Percentiles rank a stretch among this genome's conserved stretches.
phyloP scores from a whole-genome alignment of 768 basidiomycete genomes.

The Galerina sulciceps region DNA sequence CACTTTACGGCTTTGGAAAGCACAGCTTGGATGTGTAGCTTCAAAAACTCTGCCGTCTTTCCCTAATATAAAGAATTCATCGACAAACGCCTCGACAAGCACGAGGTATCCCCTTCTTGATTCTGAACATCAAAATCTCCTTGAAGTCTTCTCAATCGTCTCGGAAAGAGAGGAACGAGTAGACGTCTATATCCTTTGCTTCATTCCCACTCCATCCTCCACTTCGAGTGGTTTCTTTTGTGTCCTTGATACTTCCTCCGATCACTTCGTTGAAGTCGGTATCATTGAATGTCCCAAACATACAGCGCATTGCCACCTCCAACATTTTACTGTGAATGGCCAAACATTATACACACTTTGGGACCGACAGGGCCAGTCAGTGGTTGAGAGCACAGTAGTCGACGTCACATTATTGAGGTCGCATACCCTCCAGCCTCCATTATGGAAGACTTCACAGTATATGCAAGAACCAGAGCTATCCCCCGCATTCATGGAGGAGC shows the following conservation, averaged over 20 bases:
- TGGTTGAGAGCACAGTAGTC: conserved; percentile 62
- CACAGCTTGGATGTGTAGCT: conserved; percentile 73
- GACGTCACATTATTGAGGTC: conserved; percentile 39
- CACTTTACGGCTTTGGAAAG: conserved; percentile 84
- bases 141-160: conserved; percentile 62
- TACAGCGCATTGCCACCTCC: conserved; percentile 72
- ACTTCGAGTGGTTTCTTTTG: conserved; percentile 83
- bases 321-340: conserved; percentile 71
- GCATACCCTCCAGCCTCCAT: conserved; percentile 30
- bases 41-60: conserved; percentile 49
- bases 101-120: conserved; percentile 53
- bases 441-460: conserved; percentile 63
- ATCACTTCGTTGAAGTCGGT: conserved; percentile 62
- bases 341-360: conserved; percentile 71
- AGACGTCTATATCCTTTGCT: conserved; percentile 64
- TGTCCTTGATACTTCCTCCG: conserved; percentile 57
- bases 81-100: conserved; percentile 16
- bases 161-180: conserved; percentile 46
- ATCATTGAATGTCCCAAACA: conserved; percentile 61
- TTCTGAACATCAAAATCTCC: conserved; percentile 61
- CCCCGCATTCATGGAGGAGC: conserved; percentile 87
- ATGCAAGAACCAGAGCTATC: conserved; percentile 78
- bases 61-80: conserved; percentile 21
- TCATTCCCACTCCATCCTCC: conserved; percentile 71
- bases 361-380: conserved; percentile 80